phyloP scores from a whole-genome alignment of 495 filamentous ascomycete genomes.

The Neurospora sp. region DNA sequence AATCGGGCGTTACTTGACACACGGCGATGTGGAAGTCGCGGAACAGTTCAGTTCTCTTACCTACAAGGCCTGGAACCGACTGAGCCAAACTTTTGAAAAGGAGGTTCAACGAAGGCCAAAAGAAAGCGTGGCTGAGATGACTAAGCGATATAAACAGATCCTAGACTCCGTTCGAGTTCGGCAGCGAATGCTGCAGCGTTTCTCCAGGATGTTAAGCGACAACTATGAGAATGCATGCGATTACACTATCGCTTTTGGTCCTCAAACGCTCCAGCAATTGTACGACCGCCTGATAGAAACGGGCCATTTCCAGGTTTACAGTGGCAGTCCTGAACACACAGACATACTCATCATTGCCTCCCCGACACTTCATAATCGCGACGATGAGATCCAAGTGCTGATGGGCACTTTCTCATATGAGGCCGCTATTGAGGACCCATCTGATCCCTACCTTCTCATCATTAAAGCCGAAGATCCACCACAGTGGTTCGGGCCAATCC shows the following conservation, averaged over 20 bases:
- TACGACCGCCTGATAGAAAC: slow-evolving; percentile 74
- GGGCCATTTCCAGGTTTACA: slow-evolving; percentile 77
- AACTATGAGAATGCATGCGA: slow-evolving; percentile 94
- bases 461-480: slow-evolving; percentile 71
- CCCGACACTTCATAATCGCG: slow-evolving; percentile 60
- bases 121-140: slow-evolving; percentile 79
- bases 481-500: slow-evolving; percentile 73
- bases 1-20: slow-evolving; percentile 76
- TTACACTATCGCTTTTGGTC: slow-evolving; percentile 67
- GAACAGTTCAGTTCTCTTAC: slow-evolving; percentile 96
- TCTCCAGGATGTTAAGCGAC: slow-evolving; percentile 78
- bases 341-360: slow-evolving; percentile 80
- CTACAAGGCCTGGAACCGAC: slow-evolving; percentile 74
- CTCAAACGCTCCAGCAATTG: slow-evolving; percentile 56
- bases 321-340: slow-evolving; percentile 53
- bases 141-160: slow-evolving; percentile 90
- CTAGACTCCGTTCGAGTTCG: slow-evolving; percentile 91
- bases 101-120: slow-evolving; percentile 76
- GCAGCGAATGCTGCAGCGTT: slow-evolving; percentile 68
- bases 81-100: slow-evolving; percentile 84
- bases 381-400: slow-evolving; percentile 71
- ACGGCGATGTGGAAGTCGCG: slow-evolving; percentile 94
- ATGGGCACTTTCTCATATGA: slow-evolving; percentile 82
- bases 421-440: slow-evolving; percentile 60
- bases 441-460: slow-evolving; percentile 74